Base-by-base conservation (phyloP, 768 basidiomycete species). In the Cantharellus anzutake region DNA sequence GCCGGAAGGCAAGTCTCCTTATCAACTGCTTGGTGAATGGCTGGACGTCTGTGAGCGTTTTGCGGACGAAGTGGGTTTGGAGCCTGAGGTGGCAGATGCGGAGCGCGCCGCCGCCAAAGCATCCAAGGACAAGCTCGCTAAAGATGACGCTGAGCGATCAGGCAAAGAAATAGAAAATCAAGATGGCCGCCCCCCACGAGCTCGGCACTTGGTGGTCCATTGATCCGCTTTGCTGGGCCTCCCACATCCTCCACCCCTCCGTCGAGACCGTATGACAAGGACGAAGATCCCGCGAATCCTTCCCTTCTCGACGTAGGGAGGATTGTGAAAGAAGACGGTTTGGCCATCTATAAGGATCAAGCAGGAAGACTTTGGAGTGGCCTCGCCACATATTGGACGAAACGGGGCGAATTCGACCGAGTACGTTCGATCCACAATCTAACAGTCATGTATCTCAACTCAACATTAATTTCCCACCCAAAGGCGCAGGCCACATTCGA, bases 371-470 rank as follows among this genome's bases (percentile, higher is more conserved):
- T 99, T 38, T 99, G 93, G 94, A 86, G 90, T 3, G 96, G 94
- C 0, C 71, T 98, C 38, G 93, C 93, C 1, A 97, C 93, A 0
- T 98, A 94, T 68, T 99, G 94, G 94, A 93, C 93, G 70, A 96
- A 96, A 71, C 83, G 91, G 3, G 89, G 80, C 59, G 96, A 98
- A 68, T 97, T 99, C 67, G 92, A 92, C 63, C 78, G 63, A 41
- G 66, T 66, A 40, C 37, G 64, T 48, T 5, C 20, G n/a, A 14
- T 56, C 55, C 56, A 29, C 20, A 29, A 29, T 29, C 20, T 29
- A 29, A 29, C n/a, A n/a, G 44, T 57, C 35, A 37, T 42, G 11
- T 52, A 51, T 14, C 2, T 51, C 11, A 20, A 35, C 61, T 62
- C 3, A 62, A 20, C 42, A 38, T 29, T 41, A 37, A 41, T 34